Base-by-base conservation (phyloP, 1,139 yeast genomes). In the Blastobotrys raffinosifermentans region DNA sequence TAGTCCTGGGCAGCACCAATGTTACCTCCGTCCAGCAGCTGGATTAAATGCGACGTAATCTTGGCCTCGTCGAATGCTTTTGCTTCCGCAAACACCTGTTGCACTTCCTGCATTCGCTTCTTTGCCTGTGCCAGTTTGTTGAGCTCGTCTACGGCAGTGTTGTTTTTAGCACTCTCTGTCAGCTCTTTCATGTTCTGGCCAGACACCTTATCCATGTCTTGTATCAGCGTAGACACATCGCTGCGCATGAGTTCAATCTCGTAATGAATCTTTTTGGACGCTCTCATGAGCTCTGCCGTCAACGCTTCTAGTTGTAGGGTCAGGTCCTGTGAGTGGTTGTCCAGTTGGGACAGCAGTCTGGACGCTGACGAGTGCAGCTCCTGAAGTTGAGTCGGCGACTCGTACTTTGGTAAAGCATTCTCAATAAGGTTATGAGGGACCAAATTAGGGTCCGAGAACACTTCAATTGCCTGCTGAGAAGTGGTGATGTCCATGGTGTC, bases 221-320 rank as follows among this genome's bases (percentile, higher is more conserved):
- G 35, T 6, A 39, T 48, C 14, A 63, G 47, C 9, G 50, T 50
- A 7, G 44, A 44, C 8, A 59, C 53, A 26, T 63, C 66, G 33
- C 52, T 49, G 11, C 53, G 47, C 18, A 62, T 50, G 33, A 61
- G 49, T 33, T 61, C 66, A 14, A 60, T 50, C 39, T 60, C 62
- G 43, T 61, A 60, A 29, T 49, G 52, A 19, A 61, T 47, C n/a
- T 62, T 44, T 26, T 55, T 52, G 21, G 56, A 59, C 17, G 58
- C 48, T 25, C 51, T 43, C 29, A 46, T 39, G 11, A 62, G 50
- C 19, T 50, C 55, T 4, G 47, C 48, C 19, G 62, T 50, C 13
- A 54, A 44, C 4, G 41, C 36, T 29, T 56, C 57, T 29, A 62
- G 51, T 36, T 53, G 51, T 47, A 50, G 47, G 3, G 61, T 56